Evolutionary conservation across 139 green algal species (phyloP).

Genomic region (Chlamydomonas eustigma): DNA sequence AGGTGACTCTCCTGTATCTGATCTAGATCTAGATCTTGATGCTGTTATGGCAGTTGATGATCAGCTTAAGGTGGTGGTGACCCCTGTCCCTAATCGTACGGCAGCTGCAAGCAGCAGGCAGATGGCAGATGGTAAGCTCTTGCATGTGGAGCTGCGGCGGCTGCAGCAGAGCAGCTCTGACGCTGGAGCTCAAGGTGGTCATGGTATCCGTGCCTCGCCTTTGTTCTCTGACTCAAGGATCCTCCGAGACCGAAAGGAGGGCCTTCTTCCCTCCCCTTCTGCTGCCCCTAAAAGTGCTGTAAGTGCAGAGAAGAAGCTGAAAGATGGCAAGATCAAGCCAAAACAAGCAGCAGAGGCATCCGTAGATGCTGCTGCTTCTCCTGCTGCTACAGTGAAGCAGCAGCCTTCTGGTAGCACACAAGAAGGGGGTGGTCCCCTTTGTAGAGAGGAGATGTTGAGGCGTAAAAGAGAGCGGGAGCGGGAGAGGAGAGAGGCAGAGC

Average conservation of each 20-base stretch:
- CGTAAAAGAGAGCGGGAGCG: conserved; percentile 3
- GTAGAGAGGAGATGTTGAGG: conserved; percentile 2
- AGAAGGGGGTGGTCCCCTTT: neutral
- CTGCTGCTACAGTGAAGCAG: neutral
- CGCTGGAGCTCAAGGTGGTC: too few relatives aligned
- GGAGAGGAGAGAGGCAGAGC: conserved; percentile 4
- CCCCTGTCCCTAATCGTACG: neutral
- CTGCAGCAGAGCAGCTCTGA: neutral
- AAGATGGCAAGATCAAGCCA: neutral
- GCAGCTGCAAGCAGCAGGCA: neutral
- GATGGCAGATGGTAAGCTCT: neutral
- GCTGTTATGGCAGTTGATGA: too few relatives aligned
- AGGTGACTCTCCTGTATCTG: too few relatives aligned
- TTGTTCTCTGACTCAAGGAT: neutral
- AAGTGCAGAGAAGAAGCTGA: neutral
- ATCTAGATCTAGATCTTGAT: too few relatives aligned
- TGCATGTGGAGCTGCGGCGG: conserved; percentile 9
- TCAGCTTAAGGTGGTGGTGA: neutral
- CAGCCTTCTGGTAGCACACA: neutral
- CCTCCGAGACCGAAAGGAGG: neutral
- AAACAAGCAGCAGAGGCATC: neutral
- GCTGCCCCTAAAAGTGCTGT: too few relatives aligned
- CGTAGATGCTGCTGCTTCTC: neutral
- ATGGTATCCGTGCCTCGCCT: too few relatives aligned
- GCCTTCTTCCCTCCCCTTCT: neutral